Conservation (phyloP, 495 filamentous ascomycete species). For the Penicillium pancosmium region DNA sequence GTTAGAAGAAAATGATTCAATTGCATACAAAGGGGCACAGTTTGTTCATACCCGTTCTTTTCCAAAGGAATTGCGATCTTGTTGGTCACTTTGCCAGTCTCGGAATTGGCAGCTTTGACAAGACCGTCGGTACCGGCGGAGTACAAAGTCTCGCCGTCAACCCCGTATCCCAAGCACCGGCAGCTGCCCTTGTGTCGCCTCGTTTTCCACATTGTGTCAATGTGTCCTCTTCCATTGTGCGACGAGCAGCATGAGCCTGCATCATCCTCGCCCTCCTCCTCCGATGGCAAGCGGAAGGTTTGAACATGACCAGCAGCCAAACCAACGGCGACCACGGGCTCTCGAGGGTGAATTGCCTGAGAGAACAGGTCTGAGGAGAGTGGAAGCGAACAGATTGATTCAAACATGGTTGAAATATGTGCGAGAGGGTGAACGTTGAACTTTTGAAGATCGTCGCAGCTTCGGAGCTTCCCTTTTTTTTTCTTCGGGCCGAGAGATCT, state of each 20-base stretch:
- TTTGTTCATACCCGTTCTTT: conserved; percentile 41
- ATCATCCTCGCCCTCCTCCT: conserved; percentile 49
- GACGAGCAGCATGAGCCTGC: conserved; percentile 44
- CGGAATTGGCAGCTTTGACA: conserved; percentile 80
- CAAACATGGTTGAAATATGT: conserved; percentile 59
- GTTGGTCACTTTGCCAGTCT: conserved; percentile 77
- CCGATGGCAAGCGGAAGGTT: conserved; percentile 74
- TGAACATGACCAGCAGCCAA: conserved; percentile 85
- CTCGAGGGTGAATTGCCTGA: conserved; percentile 80
- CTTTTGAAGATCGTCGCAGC: neutral
- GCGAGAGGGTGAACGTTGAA: neutral
- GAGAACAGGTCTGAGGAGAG: conserved; percentile 86
- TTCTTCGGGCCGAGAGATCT: conserved; percentile 21
- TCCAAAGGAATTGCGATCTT: conserved; percentile 60
- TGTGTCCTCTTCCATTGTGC: conserved; percentile 66
- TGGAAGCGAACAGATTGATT: conserved; percentile 87
- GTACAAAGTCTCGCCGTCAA: conserved; percentile 76
- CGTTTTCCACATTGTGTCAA: conserved; percentile 87
- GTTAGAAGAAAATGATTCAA: neutral
- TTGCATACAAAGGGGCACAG: neutral
- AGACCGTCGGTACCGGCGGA: conserved; percentile 89
- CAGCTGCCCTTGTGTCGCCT: conserved; percentile 92
- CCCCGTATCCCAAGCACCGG: conserved; percentile 71
- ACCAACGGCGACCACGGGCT: conserved; percentile 83
- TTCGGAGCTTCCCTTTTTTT: conserved; percentile 23